A percentile compares a stretch with the other conserved stretches of the same genome.
Conservation (phyloP, 306 rosid genomes). For the Albizia julibrissin region DNA sequence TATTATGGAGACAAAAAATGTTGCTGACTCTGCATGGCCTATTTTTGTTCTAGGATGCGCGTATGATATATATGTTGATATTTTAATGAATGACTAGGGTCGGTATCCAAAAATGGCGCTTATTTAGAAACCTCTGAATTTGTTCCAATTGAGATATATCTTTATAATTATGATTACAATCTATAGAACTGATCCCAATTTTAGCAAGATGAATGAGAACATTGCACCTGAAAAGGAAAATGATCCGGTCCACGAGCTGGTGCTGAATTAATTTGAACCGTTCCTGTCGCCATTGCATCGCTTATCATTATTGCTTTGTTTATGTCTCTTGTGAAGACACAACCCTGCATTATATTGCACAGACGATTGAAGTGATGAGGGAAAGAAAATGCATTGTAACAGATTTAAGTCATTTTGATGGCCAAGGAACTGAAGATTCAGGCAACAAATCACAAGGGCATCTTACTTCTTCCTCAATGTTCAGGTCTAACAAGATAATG, state of each 20-base stretch:
- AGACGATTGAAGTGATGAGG: neutral
- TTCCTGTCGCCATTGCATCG: constrained; percentile 88
- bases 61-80: neutral
- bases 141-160: neutral
- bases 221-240: constrained; percentile 80
- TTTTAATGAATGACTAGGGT: neutral
- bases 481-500: neutral
- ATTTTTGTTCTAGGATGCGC: neutral
- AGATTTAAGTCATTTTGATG: constrained; percentile 2
- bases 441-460: neutral
- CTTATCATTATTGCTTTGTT: constrained; percentile 84
- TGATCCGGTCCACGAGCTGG: constrained; percentile 94
- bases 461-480: neutral
- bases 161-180: constrained; percentile 1
- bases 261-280: constrained; percentile 87
- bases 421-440: neutral
- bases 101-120: neutral
- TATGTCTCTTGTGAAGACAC: constrained; percentile 78
- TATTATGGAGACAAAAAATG: neutral
- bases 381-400: neutral
- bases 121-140: neutral
- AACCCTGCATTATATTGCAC: constrained; percentile 52
- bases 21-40: neutral
- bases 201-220: constrained; percentile 16
- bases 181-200: neutral